Conservation (phyloP, 192 early-diverging fungal genomes). For the Coemansia reversa region DNA sequence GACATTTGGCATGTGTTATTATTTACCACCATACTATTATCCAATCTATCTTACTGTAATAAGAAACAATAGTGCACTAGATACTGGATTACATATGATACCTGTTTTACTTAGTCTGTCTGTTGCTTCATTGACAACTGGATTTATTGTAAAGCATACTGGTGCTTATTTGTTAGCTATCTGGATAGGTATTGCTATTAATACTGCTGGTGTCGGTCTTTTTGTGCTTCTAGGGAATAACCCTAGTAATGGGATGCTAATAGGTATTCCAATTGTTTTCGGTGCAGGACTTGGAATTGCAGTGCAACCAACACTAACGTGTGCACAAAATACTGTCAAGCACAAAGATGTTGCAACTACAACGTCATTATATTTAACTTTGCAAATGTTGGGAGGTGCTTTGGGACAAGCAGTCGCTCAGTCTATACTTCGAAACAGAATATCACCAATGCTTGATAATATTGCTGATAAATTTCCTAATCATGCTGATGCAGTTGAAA, state of each 20-base stretch:
- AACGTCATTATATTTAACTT: constrained; percentile 44
- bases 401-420: constrained; percentile 40
- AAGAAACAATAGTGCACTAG: constrained; percentile 45
- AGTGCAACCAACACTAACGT: constrained; percentile 46
- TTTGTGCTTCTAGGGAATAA: constrained; percentile 31
- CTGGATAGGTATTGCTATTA: constrained; percentile 28
- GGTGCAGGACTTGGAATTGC: constrained; percentile 50
- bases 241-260: constrained; percentile 28
- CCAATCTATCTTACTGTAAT: constrained; percentile 71
- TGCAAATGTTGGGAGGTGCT: constrained; percentile 43
- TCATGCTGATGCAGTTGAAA: constrained; percentile 31
- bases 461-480: constrained; percentile 46
- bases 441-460: constrained; percentile 15
- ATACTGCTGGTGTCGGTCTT: constrained; percentile 28
- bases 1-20: constrained; percentile 42
- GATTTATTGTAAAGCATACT: constrained; percentile 33
- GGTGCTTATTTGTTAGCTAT: constrained; percentile 33
- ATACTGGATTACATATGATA: constrained; percentile 42
- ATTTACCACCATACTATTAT: constrained; percentile 56
- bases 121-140: constrained; percentile 26
- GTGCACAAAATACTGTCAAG: constrained; percentile 36
- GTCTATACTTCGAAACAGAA: constrained; percentile 37
- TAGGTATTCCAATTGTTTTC: constrained; percentile 46
- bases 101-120: constrained; percentile 43
- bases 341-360: constrained; percentile 36